phyloP scores from a whole-genome alignment of 179 eudicot genomes.

The Nepenthes alata region DNA sequence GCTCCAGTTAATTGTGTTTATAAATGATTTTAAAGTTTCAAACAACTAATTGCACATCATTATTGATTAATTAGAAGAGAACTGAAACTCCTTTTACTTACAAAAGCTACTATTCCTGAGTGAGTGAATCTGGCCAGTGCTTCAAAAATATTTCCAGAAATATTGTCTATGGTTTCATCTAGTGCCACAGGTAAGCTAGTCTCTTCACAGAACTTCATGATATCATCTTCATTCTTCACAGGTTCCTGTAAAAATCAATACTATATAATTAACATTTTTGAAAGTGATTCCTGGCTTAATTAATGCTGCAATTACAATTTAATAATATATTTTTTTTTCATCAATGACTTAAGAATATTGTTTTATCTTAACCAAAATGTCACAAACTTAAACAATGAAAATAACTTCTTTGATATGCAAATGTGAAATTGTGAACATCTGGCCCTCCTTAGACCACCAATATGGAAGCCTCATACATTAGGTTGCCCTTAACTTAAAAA shows the following conservation, averaged over 20 bases:
- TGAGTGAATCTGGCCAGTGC: constrained; percentile 52
- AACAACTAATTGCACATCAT: not conserved
- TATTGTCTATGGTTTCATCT: constrained; percentile 73
- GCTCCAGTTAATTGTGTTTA: not conserved
- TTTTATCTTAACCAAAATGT: too few species aligned
- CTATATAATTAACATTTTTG: too few species aligned
- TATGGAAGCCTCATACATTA: too few species aligned
- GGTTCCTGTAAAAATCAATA: constrained; percentile 50
- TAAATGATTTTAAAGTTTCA: too few species aligned
- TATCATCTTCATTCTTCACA: constrained; percentile 57
- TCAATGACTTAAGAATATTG: too few species aligned
- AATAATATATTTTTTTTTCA: too few species aligned
- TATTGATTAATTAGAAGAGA: not conserved
- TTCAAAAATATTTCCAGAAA: constrained; percentile 39
- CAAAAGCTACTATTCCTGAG: constrained; percentile 78
- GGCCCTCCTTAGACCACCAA: too few species aligned
- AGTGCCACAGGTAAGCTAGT: constrained; percentile 86
- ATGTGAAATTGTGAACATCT: too few species aligned
- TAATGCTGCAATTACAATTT: too few species aligned
- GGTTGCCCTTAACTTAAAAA: not conserved
- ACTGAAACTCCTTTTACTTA: constrained; percentile 24
- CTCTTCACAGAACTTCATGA: constrained; percentile 73
- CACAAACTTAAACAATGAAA: too few species aligned
- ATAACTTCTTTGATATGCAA: too few species aligned
- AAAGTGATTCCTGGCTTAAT: too few species aligned